Percentiles rank a stretch among this genome's conserved stretches.
Conservation (phyloP, 495 filamentous ascomycete genomes). For the Staphylotrichum tortipilum region DNA sequence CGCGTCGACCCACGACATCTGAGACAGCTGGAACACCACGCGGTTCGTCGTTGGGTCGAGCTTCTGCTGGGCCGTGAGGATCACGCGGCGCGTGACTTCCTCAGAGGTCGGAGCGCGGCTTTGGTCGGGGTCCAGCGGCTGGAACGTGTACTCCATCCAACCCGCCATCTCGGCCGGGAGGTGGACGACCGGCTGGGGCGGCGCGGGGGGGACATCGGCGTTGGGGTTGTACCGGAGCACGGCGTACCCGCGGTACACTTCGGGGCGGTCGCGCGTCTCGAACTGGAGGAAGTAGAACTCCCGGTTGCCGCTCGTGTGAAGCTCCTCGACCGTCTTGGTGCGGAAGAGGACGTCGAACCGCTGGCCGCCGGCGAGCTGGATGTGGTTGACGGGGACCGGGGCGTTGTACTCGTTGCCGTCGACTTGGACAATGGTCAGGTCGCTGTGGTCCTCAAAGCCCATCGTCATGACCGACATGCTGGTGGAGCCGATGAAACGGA, state of each 20-base stretch:
- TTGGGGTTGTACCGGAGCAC: conserved; percentile 41
- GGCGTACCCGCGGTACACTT: conserved; percentile 39
- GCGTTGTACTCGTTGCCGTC: conserved; percentile 50
- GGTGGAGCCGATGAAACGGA: conserved; percentile 47
- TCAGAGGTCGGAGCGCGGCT: conserved; percentile 35
- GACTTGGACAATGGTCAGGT: conserved; percentile 44
- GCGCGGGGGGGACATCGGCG: conserved; percentile 6
- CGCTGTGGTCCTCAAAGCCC: conserved; percentile 43
- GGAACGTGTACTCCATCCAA: conserved; percentile 50
- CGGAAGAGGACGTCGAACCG: conserved; percentile 47
- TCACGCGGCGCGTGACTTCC: conserved; percentile 48
- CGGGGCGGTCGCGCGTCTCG: conserved; percentile 41
- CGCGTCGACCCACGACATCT: conserved; percentile 41
- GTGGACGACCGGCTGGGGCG: conserved; percentile 25
- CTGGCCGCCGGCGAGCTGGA: conserved; percentile 50
- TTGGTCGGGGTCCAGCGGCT: conserved; percentile 27
- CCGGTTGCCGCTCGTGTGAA: conserved; percentile 34
- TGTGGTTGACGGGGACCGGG: conserved; percentile 34
- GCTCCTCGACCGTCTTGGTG: conserved; percentile 35
- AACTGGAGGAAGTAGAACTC: conserved; percentile 47
- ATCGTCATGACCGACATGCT: conserved; percentile 43
- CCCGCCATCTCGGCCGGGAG: conserved; percentile 33
- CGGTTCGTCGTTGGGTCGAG: conserved; percentile 9
- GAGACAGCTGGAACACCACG: conserved; percentile 17
- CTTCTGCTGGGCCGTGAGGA: conserved; percentile 31